These are phyloP conservation scores for Apophysomyces elegans DNA, from an alignment of 371 early-diverging fungal genomes.

Conservation along the genomic window DNA sequence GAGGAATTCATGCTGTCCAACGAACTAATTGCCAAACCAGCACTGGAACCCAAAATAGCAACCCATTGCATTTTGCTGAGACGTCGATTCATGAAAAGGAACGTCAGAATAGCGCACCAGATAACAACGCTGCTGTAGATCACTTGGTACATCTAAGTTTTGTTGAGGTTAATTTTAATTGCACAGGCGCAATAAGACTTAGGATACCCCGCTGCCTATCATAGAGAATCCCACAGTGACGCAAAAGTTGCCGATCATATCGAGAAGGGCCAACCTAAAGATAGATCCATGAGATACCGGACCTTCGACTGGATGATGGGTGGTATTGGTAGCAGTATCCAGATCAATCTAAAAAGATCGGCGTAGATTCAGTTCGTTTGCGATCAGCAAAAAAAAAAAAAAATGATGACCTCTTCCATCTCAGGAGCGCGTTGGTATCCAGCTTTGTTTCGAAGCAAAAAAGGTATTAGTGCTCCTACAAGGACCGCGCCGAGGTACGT, in stretches of 20 bases:
- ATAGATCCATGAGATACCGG: constrained; percentile 53
- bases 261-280: constrained; percentile 60
- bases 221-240: constrained; percentile 75
- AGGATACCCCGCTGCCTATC: constrained; percentile 74
- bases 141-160: constrained; percentile 72
- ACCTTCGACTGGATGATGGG: constrained; percentile 22
- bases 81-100: constrained; percentile 59
- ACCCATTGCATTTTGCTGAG: constrained; percentile 67
- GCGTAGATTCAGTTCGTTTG: background rate
- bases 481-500: constrained; percentile 63
- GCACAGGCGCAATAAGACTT: background rate
- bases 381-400: too few species aligned
- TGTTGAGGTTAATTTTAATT: background rate
- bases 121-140: constrained; percentile 78
- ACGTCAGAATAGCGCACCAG: constrained; percentile 77
- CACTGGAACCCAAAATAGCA: constrained; percentile 67
- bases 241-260: constrained; percentile 71
- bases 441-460: constrained; percentile 30
- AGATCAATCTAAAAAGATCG: background rate
- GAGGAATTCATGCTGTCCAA: constrained; percentile 17
- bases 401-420: constrained; percentile 15
- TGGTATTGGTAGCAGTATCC: background rate
- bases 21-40: constrained; percentile 68
- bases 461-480: constrained; percentile 61
- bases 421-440: constrained; percentile 20